These are phyloP conservation scores for Vararia minispora DNA, from an alignment of 768 basidiomycete species.

Conservation along the genomic window DNA sequence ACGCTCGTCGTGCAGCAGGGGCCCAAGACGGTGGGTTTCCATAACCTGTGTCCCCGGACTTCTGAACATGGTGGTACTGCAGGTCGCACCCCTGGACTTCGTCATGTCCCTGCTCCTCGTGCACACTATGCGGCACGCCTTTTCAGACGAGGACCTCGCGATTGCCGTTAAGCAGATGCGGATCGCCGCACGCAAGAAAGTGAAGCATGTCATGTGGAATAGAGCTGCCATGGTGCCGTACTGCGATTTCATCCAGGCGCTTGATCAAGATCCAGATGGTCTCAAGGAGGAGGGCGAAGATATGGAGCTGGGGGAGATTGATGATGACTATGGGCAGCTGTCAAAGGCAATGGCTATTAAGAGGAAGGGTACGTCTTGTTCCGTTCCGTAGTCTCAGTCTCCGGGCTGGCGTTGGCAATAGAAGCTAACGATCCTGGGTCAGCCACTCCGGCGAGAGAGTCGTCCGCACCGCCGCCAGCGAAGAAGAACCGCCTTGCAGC, in stretches of 20 bases:
- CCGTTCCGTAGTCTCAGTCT: no score
- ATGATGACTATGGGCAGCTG: conserved; percentile 39
- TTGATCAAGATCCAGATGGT: conserved; percentile 44
- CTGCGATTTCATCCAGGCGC: conserved; percentile 28
- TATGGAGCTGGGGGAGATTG: conserved; percentile 71
- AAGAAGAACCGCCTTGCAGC: no score
- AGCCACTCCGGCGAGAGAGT: no score
- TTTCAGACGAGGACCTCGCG: conserved; percentile 2
- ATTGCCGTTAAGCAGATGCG: conserved; percentile 7
- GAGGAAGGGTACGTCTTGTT: neutral
- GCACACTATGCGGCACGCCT: conserved; percentile 3
- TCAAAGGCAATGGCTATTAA: neutral
- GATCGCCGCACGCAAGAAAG: conserved; percentile 8
- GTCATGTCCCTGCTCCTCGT: conserved; percentile 11
- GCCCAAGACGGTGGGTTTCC: conserved; percentile 2
- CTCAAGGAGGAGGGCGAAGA: conserved; percentile 47
- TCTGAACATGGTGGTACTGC: no score
- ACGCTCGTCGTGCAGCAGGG: conserved; percentile 2
- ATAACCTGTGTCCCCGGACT: neutral
- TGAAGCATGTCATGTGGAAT: conserved; percentile 12
- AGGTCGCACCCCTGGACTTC: conserved; percentile 14
- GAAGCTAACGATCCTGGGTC: no score
- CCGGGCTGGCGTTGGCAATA: no score
- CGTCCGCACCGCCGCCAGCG: no score
- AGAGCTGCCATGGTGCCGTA: conserved; percentile 6